phyloP scores from a whole-genome alignment of 805 yeast genomes.

The Candida krabiensis region DNA sequence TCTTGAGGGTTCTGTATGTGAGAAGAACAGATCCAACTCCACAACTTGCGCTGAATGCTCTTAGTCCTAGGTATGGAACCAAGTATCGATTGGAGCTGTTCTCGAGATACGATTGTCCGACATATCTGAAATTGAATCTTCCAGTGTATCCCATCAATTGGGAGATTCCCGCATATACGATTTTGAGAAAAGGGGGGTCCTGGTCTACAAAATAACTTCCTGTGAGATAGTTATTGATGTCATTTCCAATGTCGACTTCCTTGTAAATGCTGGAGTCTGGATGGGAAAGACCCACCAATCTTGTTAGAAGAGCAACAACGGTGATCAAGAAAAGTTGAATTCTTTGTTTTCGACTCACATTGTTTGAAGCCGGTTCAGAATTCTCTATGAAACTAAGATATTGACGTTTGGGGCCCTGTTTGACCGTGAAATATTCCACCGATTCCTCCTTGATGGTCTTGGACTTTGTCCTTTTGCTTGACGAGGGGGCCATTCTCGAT shows the following conservation, averaged over 20 bases:
- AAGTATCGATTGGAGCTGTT: conserved; percentile 6
- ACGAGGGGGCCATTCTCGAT: too few species aligned
- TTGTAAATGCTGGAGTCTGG: conserved; percentile 87
- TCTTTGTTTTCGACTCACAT: conserved; percentile 10
- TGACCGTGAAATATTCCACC: conserved; percentile 1
- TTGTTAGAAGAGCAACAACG: conserved; percentile 47
- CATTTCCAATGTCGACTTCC: conserved; percentile 90
- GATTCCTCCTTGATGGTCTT: background rate
- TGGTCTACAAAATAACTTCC: conserved; percentile 71
- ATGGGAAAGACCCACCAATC: conserved; percentile 55
- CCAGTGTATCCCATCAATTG: conserved; percentile 60
- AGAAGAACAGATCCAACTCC: conserved; percentile 55
- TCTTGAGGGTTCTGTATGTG: conserved; percentile 54
- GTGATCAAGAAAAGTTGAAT: conserved; percentile 16
- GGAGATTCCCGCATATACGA: conserved; percentile 66
- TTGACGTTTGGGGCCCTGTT: conserved; percentile 13
- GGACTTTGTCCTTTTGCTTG: background rate
- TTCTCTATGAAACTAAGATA: conserved; percentile 5
- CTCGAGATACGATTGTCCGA: conserved; percentile 38
- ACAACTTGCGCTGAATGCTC: conserved; percentile 55
- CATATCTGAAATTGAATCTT: conserved; percentile 54
- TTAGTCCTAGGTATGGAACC: conserved; percentile 53
- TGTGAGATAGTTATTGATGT: conserved; percentile 73
- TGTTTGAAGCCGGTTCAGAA: background rate
- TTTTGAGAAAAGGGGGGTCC: conserved; percentile 78